phyloP scores from a whole-genome alignment of 495 filamentous ascomycete genomes.

The Trichocladium antarcticum region DNA sequence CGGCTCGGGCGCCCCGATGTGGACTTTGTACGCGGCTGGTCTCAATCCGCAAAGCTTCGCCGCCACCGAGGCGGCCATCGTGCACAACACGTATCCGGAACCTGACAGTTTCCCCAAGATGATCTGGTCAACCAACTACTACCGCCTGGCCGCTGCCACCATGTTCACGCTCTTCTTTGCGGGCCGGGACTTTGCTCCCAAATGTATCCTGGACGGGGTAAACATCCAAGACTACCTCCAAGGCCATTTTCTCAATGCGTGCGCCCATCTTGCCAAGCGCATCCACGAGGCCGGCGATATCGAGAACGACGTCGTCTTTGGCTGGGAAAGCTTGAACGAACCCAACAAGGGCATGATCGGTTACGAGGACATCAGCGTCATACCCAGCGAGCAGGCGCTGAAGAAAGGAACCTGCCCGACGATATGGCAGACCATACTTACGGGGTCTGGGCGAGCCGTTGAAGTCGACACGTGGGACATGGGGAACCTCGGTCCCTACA shows the following conservation, averaged over 20 bases:
- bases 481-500: constrained; percentile 82
- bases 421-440: constrained; percentile 86
- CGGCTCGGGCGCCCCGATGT: constrained; percentile 92
- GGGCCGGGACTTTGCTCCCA: constrained; percentile 87
- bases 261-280: constrained; percentile 63
- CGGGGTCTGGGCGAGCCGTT: constrained; percentile 76
- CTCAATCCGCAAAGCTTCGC: constrained; percentile 76
- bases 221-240: constrained; percentile 98
- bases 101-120: constrained; percentile 89
- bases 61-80: constrained; percentile 80
- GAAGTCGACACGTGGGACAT: constrained; percentile 90
- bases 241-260: constrained; percentile 70
- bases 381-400: constrained; percentile 80
- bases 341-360: constrained; percentile 83
- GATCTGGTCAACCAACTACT: constrained; percentile 98
- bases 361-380: constrained; percentile 67
- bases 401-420: constrained; percentile 92
- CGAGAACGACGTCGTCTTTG: constrained; percentile 78
- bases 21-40: constrained; percentile 91
- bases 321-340: constrained; percentile 93
- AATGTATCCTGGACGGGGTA: constrained; percentile 83
- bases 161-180: constrained; percentile 94
- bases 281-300: constrained; percentile 88
- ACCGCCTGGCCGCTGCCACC: constrained; percentile 70
- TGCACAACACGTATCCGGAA: constrained; percentile 89